Conservation (phyloP, 2,329 filamentous ascomycete genomes). For the Coleophoma eucalyptorum region DNA sequence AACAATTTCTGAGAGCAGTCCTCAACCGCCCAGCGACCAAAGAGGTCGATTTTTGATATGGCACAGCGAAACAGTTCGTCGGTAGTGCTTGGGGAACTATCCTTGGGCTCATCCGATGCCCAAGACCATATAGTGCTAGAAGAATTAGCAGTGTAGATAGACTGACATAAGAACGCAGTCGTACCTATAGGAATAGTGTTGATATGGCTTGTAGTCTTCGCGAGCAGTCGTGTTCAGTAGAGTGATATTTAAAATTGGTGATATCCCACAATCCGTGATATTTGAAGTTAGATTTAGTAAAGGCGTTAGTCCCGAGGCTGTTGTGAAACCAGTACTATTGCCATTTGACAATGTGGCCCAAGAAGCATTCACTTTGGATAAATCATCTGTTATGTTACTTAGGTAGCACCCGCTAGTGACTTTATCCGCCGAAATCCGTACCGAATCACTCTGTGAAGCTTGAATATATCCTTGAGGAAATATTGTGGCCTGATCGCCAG, state of each 20-base stretch:
- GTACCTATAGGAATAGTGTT: conserved; percentile 40
- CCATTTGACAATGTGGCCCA: conserved; percentile 39
- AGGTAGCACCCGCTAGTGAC: conserved; percentile 52
- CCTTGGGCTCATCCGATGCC: conserved; percentile 50
- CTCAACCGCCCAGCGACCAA: conserved; percentile 53
- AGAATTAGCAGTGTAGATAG: too few relatives aligned
- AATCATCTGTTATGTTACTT: conserved; percentile 30
- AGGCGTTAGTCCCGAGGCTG: conserved; percentile 19
- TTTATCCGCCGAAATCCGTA: conserved; percentile 31
- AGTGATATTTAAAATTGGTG: conserved; percentile 53
- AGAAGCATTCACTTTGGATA: conserved; percentile 46
- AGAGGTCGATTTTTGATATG: conserved; percentile 37
- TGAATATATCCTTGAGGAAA: conserved; percentile 45
- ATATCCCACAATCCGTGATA: conserved; percentile 54
- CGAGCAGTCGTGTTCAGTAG: conserved; percentile 48
- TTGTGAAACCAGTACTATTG: conserved; percentile 22
- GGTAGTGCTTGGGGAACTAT: conserved; percentile 30
- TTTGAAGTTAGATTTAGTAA: conserved; percentile 31
- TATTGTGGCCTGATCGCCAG: conserved; percentile 43
- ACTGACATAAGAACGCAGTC: too few relatives aligned
- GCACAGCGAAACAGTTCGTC: conserved; percentile 48
- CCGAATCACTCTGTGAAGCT: conserved; percentile 27
- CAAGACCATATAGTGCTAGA: conserved; percentile 52
- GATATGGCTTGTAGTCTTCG: conserved; percentile 41
- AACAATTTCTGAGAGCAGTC: conserved; percentile 48